These are phyloP conservation scores for Madurella fahalii DNA, from an alignment of 2,329 filamentous ascomycete genomes.

Conservation along the genomic window DNA sequence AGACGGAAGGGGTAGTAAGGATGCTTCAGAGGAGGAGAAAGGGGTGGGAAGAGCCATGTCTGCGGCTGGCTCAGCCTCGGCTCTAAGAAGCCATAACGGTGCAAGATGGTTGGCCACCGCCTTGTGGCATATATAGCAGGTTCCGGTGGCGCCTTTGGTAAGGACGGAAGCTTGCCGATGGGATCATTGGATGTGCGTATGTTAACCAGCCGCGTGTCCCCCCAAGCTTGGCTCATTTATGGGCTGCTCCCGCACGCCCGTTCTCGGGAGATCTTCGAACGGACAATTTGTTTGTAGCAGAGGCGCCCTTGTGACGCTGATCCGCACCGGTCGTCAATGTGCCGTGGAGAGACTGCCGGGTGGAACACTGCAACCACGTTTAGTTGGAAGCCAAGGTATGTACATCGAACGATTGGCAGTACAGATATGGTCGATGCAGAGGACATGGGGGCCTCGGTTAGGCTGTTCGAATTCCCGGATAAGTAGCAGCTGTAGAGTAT, in stretches of 20 bases:
- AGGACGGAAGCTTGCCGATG: too few species aligned
- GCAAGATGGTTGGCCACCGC: too few species aligned
- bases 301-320: background rate
- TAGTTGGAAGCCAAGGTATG: too few species aligned
- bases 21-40: constrained; percentile 1
- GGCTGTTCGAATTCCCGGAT: too few species aligned
- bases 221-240: background rate
- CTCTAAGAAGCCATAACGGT: too few species aligned
- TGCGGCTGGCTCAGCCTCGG: background rate
- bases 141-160: too few species aligned
- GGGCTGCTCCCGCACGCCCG: background rate
- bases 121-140: background rate
- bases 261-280: background rate
- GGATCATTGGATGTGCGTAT: background rate
- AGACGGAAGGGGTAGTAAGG: background rate
- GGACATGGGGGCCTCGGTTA: too few species aligned
- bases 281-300: constrained; percentile 1
- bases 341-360: background rate
- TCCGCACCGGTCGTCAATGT: background rate
- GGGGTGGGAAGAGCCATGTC: background rate
- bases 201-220: background rate
- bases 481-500: too few species aligned
- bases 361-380: too few species aligned
- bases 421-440: too few species aligned
- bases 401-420: too few species aligned